Evolutionary conservation across 768 basidiomycete species (phyloP), one percentile per base, ranked within the genome.

Genomic region (Candolleomyces aberdarensis): DNA sequence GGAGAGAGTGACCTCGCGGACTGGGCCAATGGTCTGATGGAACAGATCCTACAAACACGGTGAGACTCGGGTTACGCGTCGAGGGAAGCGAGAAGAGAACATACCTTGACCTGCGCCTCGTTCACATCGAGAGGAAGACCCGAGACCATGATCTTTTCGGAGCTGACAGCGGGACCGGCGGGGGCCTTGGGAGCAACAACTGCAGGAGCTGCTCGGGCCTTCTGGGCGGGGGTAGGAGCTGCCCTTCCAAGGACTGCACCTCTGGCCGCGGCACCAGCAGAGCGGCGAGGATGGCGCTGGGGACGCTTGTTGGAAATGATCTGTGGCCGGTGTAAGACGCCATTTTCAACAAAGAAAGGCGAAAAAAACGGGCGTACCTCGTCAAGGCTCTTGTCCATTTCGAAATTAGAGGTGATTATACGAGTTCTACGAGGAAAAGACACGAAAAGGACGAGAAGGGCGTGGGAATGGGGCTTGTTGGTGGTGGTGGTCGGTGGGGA

Each of bases 131-230:
- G 70, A 36, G 96, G 96, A 49, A 99, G 86, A 73, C 96, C 96
- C 64, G 92, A 94, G 58, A 99, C 93, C 67, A 98, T 93, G 66
- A 98, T 96, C 79, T 98, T 98, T 72, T 92, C 88, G 1, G 92
- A 81, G 6, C 79, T 70, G 51, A 82, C 74, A 19, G 80, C 63
- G 11, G 81, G 67, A 39, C 79, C 78, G 40, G 80, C 70, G 19
- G 78, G 75, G 14, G 76, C 77, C 36, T 72, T 74, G 43, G 75
- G 78, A 47, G 76, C 72, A 19, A 76, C 71, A n/a, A 76, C 83
- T 19, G 76, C 69, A 11, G 76, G 82, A 31, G 76, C 76, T 47
- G 74, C 75, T 26, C 86, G 83, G 44, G 83, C 83, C 58, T 84
- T 83, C 44, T 82, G 75, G 46, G 74, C 76, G 7, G 86, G 83